Base-by-base conservation (phyloP, 306 rosid species). In the Medicago ruthenica region DNA sequence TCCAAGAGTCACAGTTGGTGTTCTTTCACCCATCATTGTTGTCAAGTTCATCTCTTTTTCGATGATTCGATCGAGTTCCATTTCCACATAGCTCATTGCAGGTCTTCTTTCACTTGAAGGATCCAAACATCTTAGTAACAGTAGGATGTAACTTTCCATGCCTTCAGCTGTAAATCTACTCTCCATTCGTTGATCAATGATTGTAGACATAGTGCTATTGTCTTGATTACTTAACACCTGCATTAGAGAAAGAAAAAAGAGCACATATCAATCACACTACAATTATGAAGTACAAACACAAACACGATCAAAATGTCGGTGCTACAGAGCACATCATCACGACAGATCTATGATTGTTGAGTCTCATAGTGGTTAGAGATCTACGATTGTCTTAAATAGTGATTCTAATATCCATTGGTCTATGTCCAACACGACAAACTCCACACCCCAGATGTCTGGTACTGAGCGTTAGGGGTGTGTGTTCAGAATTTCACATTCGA, bases 31-130 rank as follows among this genome's bases (percentile, higher is more conserved):
- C 97, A 83, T 89, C 60, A 91, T 65, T 66, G 96, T 87, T 47
- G 98, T 93, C 83, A 93, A 85, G 81, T 85, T 91, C 84, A 72
- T 80, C 84, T 93, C 98, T 84, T 87, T 91, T 74, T 93, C 96
- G 11, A 73, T 75, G 71, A 93, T 91, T 55, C 96, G 80, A 21
- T 87, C 92, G 41, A 93, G 91, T 82, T 93, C 96, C 88, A 20
- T 85, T 53, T 85, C 88, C 74, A 89, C 98, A 73, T 86, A 64
- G 85, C 89, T 88, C 94, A 91, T 91, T 10, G 75, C 41, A 0
- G 97, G 96, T 73, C 97, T 76, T 57, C 96, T 82, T 83, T 93
- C 98, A 63, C 92, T 91, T 3, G 92, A 91, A 67, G 73, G 69
- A 24, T 86, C 85, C 36, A 87, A 39, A 34, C 97, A 91, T 77